Evolutionary conservation across 345 rosid genomes (phyloP).

Genomic region (Eucalyptus pauciflora): DNA sequence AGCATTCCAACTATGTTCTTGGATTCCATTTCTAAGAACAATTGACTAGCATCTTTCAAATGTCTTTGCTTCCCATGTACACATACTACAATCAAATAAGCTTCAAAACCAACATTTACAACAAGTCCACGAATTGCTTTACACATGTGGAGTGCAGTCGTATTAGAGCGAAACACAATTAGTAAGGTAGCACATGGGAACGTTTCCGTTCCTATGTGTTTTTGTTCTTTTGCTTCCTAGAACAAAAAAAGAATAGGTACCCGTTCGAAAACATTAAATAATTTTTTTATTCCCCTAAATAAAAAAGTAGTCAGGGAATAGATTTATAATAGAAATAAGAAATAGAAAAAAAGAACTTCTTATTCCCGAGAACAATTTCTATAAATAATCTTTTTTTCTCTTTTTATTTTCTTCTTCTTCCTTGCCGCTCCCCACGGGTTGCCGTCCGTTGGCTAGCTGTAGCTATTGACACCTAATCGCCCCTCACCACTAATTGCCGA

Average conservation of each 20-base stretch:
- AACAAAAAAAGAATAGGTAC: too few relatives aligned
- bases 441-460: rapidly evolving
- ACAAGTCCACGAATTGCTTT: constrained; percentile 40
- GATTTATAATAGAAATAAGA: rapidly evolving
- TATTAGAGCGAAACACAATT: constrained; percentile 32
- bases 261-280: too few relatives aligned
- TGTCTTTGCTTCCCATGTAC: constrained; percentile 49
- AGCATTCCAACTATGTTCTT: constrained; percentile 54
- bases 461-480: rapidly evolving
- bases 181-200: background rate
- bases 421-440: rapidly evolving
- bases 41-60: constrained; percentile 17
- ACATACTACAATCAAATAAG: constrained; percentile 34
- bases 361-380: rapidly evolving
- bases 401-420: too few relatives aligned
- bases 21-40: constrained; percentile 30
- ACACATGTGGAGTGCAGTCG: constrained; percentile 12
- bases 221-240: too few relatives aligned
- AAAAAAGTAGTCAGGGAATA: rapidly evolving
- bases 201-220: rapidly evolving
- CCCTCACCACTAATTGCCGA: rapidly evolving
- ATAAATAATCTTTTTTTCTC: too few relatives aligned
- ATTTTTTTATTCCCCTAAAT: too few relatives aligned
- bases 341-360: too few relatives aligned
- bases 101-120: constrained; percentile 47